phyloP scores from a whole-genome alignment of 768 basidiomycete species.

The Rhodotorula graminis region DNA sequence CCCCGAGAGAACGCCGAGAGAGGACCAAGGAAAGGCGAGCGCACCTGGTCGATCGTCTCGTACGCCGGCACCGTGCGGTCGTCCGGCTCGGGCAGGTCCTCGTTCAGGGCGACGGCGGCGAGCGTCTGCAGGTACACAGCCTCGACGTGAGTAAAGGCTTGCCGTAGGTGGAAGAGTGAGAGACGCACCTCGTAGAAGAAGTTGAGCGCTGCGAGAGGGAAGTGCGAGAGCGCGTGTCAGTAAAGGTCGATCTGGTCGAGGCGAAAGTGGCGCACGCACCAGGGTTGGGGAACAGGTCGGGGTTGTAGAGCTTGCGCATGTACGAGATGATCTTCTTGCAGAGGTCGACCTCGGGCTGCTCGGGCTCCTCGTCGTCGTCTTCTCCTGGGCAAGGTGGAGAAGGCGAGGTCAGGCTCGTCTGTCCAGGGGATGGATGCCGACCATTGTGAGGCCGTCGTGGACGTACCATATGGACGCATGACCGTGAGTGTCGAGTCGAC shows the following conservation, averaged over 20 bases:
- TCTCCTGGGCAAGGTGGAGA: background rate
- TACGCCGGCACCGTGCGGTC: slow-evolving; percentile 76
- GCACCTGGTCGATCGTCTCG: slow-evolving; percentile 72
- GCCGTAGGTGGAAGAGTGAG: too few relatives aligned
- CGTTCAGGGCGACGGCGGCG: slow-evolving; percentile 87
- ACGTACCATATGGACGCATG: background rate
- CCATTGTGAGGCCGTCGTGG: too few relatives aligned
- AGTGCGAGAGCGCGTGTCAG: background rate
- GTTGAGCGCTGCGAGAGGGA: slow-evolving; percentile 31
- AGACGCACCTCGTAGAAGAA: slow-evolving; percentile 35
- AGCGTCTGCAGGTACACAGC: slow-evolving; percentile 51
- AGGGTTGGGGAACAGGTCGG: slow-evolving; percentile 60
- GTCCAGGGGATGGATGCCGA: too few relatives aligned
- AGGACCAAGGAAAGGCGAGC: slow-evolving; percentile 23
- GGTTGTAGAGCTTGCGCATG: slow-evolving; percentile 76
- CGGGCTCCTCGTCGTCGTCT: slow-evolving; percentile 8
- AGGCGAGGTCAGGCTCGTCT: background rate
- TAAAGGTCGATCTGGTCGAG: too few relatives aligned
- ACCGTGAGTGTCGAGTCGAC: slow-evolving; percentile 48
- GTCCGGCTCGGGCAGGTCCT: slow-evolving; percentile 70
- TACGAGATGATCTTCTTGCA: slow-evolving; percentile 58
- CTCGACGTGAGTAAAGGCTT: background rate
- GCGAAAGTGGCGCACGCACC: slow-evolving; percentile 53
- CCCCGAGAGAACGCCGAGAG: too few relatives aligned
- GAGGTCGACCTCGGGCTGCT: slow-evolving; percentile 59